These are phyloP conservation scores for Akanthomyces muscarius DNA, from an alignment of 2,329 filamentous ascomycete genomes.

Conservation along the genomic window DNA sequence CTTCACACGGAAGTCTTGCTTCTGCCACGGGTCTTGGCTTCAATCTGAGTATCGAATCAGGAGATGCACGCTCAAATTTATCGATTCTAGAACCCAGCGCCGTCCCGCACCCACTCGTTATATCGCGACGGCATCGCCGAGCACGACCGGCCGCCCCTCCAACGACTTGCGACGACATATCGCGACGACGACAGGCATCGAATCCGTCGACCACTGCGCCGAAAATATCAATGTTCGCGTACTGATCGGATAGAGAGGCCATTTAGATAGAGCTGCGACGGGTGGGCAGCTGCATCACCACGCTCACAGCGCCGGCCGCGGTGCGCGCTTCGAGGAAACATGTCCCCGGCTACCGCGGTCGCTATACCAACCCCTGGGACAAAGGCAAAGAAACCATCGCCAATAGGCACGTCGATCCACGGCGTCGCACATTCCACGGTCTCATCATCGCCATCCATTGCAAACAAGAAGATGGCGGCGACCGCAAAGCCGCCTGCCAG, in stretches of 20 bases:
- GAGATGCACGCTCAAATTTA: background rate
- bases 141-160: slow-evolving; percentile 8
- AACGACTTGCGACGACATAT: slow-evolving; percentile 7
- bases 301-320: slow-evolving; percentile 15
- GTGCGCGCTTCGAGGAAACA: slow-evolving; percentile 33
- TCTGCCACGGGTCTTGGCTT: background rate
- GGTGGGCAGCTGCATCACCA: slow-evolving; percentile 10
- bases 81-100: background rate
- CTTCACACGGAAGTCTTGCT: slow-evolving; percentile 11
- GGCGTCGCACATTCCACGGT: slow-evolving; percentile 54
- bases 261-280: slow-evolving; percentile 13
- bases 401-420: slow-evolving; percentile 64
- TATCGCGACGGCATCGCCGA: slow-evolving; percentile 10
- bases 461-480: slow-evolving; percentile 50
- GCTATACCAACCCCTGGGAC: slow-evolving; percentile 39
- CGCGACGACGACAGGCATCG: slow-evolving; percentile 12
- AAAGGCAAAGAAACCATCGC: slow-evolving; percentile 67
- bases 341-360: slow-evolving; percentile 54
- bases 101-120: background rate
- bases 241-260: background rate
- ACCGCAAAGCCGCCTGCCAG: slow-evolving; percentile 39
- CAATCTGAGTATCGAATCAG: background rate
- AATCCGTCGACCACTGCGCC: background rate
- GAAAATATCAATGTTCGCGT: slow-evolving; percentile 15
- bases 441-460: slow-evolving; percentile 55